A percentile compares a stretch with the other conserved stretches of the same genome.
Evolutionary conservation across 345 rosid genomes (phyloP).

Genomic region (Aquilaria yunnanensis): DNA sequence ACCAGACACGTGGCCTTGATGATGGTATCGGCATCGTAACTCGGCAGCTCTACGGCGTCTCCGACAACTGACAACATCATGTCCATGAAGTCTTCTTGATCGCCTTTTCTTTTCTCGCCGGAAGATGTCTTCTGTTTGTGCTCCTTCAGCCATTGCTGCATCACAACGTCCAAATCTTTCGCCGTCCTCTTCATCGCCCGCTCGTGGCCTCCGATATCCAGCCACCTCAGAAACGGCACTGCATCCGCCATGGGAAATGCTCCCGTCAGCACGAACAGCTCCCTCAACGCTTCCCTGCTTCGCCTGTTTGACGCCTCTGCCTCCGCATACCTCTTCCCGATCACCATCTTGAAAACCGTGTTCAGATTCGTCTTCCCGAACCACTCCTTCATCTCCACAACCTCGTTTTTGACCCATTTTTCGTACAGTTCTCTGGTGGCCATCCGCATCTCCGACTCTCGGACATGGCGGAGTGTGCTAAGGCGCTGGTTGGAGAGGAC

Average conservation of each 20-base stretch:
- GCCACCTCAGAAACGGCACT: conserved; percentile 25
- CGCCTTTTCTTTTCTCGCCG: conserved; percentile 27
- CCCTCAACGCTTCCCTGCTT: conserved; percentile 13
- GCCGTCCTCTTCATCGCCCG: conserved; percentile 29
- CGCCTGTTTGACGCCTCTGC: background rate
- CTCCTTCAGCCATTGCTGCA: conserved; percentile 19
- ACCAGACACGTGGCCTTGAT: conserved; percentile 30
- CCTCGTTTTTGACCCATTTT: background rate
- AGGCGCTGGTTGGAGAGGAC: conserved; percentile 24
- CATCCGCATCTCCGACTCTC: conserved; percentile 18
- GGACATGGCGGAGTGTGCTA: conserved; percentile 12
- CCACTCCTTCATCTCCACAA: conserved; percentile 26
- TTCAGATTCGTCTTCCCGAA: conserved; percentile 20
- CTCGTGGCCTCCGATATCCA: conserved; percentile 34
- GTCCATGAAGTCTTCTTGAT: conserved; percentile 31
- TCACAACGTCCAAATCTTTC: conserved; percentile 20
- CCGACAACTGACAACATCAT: conserved; percentile 20
- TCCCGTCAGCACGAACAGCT: conserved; percentile 16
- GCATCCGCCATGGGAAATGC: conserved; percentile 22
- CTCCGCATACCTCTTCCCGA: conserved; percentile 25
- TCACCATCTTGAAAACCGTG: conserved; percentile 23
- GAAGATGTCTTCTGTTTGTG: conserved; percentile 3
- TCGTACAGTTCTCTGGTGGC: conserved; percentile 12
- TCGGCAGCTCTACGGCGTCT: conserved; percentile 9
- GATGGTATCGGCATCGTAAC: conserved; percentile 26